phyloP scores from a whole-genome alignment of 2,329 filamentous ascomycete species.

The Aphanoascus verrucosus region DNA sequence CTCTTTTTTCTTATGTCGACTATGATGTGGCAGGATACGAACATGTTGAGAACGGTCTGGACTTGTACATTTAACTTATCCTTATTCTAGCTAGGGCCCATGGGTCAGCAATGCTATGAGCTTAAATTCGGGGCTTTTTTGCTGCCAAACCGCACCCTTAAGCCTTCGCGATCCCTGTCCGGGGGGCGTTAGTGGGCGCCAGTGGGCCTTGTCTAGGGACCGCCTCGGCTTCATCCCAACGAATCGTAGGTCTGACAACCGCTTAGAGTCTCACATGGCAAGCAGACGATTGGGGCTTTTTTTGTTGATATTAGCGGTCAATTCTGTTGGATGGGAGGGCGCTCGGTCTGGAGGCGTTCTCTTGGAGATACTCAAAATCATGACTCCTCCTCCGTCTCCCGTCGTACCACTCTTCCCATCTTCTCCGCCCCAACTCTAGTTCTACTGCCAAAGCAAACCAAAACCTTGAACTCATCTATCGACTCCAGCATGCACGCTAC shows the following conservation, averaged over 20 bases:
- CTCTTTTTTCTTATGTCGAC: background rate
- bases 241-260: constrained; percentile 2
- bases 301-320: constrained; percentile 1
- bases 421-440: background rate
- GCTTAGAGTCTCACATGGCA: constrained; percentile 7
- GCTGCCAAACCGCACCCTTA: constrained; percentile 3
- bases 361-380: constrained; percentile 1
- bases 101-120: background rate
- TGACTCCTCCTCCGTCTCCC: background rate
- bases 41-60: constrained; percentile 4
- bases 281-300: background rate
- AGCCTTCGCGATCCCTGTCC: constrained; percentile 7
- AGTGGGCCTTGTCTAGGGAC: background rate
- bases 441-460: background rate
- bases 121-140: constrained; percentile 6
- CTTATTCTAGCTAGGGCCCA: background rate
- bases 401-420: background rate
- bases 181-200: constrained; percentile 6
- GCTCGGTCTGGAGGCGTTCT: background rate
- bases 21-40: constrained; percentile 6
- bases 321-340: constrained; percentile 5
- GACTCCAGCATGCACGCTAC: constrained; percentile 8
- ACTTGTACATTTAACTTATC: background rate
- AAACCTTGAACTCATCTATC: background rate
- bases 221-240: constrained; percentile 4